phyloP scores from a whole-genome alignment of 1,139 yeast species.

The Kodamaea anthophila region DNA sequence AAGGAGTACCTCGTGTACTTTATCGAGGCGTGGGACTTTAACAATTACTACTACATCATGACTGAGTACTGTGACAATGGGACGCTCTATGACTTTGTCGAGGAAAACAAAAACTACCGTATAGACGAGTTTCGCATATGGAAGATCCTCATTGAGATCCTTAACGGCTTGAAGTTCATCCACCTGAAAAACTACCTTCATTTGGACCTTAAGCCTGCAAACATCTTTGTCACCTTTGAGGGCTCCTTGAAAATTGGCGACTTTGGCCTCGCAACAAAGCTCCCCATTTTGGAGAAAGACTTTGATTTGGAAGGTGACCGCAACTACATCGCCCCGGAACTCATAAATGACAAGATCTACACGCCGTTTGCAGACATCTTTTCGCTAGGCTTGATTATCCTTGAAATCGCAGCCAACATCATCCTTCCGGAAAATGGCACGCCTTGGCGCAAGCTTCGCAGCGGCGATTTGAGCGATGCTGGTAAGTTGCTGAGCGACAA shows the following conservation, averaged over 20 bases:
- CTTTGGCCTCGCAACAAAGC: slow-evolving; percentile 54
- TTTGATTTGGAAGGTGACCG: slow-evolving; percentile 96
- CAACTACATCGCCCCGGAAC: slow-evolving; percentile 96
- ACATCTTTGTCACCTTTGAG: slow-evolving; percentile 88
- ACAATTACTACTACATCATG: slow-evolving; percentile 78
- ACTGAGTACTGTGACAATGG: slow-evolving; percentile 96
- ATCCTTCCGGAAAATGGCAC: slow-evolving; percentile 93
- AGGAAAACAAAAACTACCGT: slow-evolving; percentile 65
- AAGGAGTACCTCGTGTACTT: slow-evolving; percentile 74
- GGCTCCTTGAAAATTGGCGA: slow-evolving; percentile 86
- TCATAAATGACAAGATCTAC: slow-evolving; percentile 73
- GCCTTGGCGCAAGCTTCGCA: slow-evolving; percentile 92
- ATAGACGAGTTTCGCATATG: slow-evolving; percentile 97
- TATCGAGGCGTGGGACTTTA: slow-evolving; percentile 81
- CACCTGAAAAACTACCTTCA: slow-evolving; percentile 76
- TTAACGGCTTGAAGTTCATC: slow-evolving; percentile 73
- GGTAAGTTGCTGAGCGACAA: slow-evolving; percentile 68
- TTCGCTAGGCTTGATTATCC: slow-evolving; percentile 84
- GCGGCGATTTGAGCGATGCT: slow-evolving; percentile 94
- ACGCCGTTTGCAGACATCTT: slow-evolving; percentile 93
- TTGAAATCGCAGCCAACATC: slow-evolving; percentile 94
- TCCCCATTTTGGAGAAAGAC: slow-evolving; percentile 50
- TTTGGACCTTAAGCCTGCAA: slow-evolving; percentile 90
- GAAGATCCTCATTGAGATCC: slow-evolving; percentile 83
- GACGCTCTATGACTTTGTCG: slow-evolving; percentile 70